A percentile compares a stretch with the other conserved stretches of the same genome.
phyloP scores from a whole-genome alignment of 1,284 basidiomycete species.

The Agaricales sp. region DNA sequence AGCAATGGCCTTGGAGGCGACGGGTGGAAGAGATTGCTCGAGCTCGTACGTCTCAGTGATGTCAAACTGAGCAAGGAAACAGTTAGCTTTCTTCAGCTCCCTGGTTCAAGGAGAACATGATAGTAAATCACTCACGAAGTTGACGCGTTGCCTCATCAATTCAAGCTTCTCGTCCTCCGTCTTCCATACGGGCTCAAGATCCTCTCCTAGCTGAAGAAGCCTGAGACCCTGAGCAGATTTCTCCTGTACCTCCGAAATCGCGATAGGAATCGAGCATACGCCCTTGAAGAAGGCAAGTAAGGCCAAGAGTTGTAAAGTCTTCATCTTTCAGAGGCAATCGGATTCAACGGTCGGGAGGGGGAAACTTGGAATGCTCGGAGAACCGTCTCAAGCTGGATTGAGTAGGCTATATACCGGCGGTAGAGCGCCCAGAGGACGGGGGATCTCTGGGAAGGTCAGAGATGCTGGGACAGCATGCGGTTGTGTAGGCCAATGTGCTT shows the following conservation, averaged over 20 bases:
- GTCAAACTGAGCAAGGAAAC: conserved; percentile 23
- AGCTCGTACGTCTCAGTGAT: conserved; percentile 47
- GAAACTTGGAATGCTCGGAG: too few relatives aligned
- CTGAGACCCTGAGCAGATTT: conserved; percentile 30
- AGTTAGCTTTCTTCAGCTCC: background rate
- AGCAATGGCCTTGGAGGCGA: conserved; percentile 13
- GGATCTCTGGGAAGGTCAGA: too few relatives aligned
- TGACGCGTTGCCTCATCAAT: background rate
- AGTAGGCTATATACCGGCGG: background rate
- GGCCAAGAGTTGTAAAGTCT: background rate
- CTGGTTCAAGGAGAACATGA: background rate
- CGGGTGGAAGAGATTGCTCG: conserved; percentile 19
- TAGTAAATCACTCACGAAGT: conserved; percentile 14
- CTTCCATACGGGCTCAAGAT: conserved; percentile 26
- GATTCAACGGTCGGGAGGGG: too few relatives aligned
- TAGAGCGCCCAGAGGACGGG: too few relatives aligned
- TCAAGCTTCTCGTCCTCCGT: conserved; percentile 1
- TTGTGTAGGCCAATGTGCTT: too few relatives aligned
- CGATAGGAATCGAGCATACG: conserved; percentile 18
- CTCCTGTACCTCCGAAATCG: conserved; percentile 22
- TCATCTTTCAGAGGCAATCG: background rate
- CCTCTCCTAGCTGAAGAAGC: conserved; percentile 36
- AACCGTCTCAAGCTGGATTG: too few relatives aligned
- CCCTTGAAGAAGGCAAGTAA: background rate
- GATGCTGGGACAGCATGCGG: too few relatives aligned